Evolutionary conservation across 306 rosid species (phyloP).

Genomic region (Cucumis sativus): Cucumber_9930_V3 NC_026661.2:1304501-1305000

Average conservation of each 20-base stretch:
- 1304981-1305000: too few species aligned
- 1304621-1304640: constrained; percentile 6
- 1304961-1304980: constrained; percentile 76
- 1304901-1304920: constrained; percentile 43
- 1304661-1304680: constrained; percentile 68
- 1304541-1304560: background rate
- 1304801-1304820: background rate
- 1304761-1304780: too few species aligned
- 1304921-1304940: constrained; percentile 79
- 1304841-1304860: constrained; percentile 60
- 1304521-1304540: too few species aligned
- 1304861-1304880: constrained; percentile 43
- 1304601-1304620: background rate
- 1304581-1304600: background rate
- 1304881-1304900: constrained; percentile 81
- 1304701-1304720: constrained; percentile 43
- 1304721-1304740: constrained; percentile 68
- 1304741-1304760: constrained; percentile 10
- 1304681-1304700: constrained; percentile 25
- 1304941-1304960: constrained; percentile 71
- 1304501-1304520: too few species aligned
- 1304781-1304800: too few species aligned
- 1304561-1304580: background rate
- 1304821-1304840: constrained; percentile 1
- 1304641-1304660: constrained; percentile 61